A percentile compares a stretch with the other conserved stretches of the same genome.
Conservation (phyloP, 768 basidiomycete genomes). For the Filobasidium wieringae region DNA sequence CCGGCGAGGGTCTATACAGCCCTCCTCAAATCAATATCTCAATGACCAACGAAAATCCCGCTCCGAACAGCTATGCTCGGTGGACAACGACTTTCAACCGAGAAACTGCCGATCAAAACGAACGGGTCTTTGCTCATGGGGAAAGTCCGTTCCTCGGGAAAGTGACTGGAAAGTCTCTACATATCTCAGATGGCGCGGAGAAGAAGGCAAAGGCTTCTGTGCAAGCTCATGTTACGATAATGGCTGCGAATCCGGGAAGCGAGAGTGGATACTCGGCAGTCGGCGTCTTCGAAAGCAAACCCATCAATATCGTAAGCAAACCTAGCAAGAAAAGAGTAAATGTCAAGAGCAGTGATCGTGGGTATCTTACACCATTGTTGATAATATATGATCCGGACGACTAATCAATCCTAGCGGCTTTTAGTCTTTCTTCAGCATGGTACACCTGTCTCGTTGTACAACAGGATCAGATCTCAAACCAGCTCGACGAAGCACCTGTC, state of each 20-base stretch:
- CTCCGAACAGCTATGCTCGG: slow-evolving; percentile 71
- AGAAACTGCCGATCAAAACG: slow-evolving; percentile 51
- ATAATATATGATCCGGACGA: not conserved
- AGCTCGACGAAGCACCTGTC: slow-evolving; percentile 93
- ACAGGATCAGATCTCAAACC: slow-evolving; percentile 87
- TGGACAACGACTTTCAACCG: slow-evolving; percentile 81
- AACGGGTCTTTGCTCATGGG: slow-evolving; percentile 11
- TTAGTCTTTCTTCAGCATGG: slow-evolving; percentile 91
- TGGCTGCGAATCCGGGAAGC: not conserved
- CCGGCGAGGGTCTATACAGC: slow-evolving; percentile 48
- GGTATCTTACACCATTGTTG: slow-evolving; percentile 37
- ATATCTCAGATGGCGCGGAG: slow-evolving; percentile 86
- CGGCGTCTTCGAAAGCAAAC: slow-evolving; percentile 77
- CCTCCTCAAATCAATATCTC: slow-evolving; percentile 70
- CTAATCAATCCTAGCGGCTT: not conserved
- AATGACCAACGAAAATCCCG: slow-evolving; percentile 78
- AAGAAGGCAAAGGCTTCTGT: slow-evolving; percentile 72
- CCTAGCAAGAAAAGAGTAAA: slow-evolving; percentile 94
- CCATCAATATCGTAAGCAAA: slow-evolving; percentile 98
- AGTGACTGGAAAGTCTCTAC: slow-evolving; percentile 85
- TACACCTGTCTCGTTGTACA: slow-evolving; percentile 87
- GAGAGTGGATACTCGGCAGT: slow-evolving; percentile 38
- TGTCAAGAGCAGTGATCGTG: slow-evolving; percentile 82
- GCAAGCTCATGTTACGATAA: slow-evolving; percentile 63
- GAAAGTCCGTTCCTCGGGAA: slow-evolving; percentile 79